A percentile compares a stretch with the other conserved stretches of the same genome.
Conservation (phyloP, 176 grass and related monocot species). For the Aegilops umbellulata region DNA sequence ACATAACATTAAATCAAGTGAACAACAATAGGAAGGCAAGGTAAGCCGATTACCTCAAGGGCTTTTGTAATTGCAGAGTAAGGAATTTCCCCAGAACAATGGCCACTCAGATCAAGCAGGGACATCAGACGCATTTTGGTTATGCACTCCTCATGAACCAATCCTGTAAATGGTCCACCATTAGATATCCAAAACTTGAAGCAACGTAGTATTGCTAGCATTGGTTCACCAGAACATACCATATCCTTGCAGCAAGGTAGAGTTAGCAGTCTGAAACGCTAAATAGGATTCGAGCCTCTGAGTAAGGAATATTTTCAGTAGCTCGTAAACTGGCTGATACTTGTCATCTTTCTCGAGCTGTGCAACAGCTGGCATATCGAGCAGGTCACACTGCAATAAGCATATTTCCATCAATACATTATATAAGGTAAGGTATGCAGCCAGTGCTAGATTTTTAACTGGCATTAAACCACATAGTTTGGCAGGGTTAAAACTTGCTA, state of each 20-base stretch:
- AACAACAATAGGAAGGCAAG: neutral
- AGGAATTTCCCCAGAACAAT: constrained; percentile 63
- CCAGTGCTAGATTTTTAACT: neutral
- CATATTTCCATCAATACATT: neutral
- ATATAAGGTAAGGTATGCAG: neutral
- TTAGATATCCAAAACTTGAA: constrained; percentile 16
- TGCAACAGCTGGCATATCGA: constrained; percentile 73
- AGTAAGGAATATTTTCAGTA: constrained; percentile 87
- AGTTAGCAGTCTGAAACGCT: constrained; percentile 70
- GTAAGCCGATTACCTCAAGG: constrained; percentile 48
- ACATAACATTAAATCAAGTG: neutral
- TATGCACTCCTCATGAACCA: constrained; percentile 86
- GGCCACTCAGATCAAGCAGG: constrained; percentile 73
- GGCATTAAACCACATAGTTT: neutral
- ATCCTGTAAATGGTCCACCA: constrained; percentile 32
- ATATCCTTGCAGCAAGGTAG: constrained; percentile 63
- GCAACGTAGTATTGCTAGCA: neutral
- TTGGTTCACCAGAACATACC: constrained; percentile 30
- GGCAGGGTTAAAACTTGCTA: neutral
- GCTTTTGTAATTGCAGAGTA: constrained; percentile 76
- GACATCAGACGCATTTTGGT: constrained; percentile 90
- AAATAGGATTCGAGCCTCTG: constrained; percentile 82
- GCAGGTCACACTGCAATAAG: constrained; percentile 82
- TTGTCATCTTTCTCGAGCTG: constrained; percentile 89
- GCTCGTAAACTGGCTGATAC: constrained; percentile 59